These are phyloP conservation scores for Pyricularia sp. DNA, from an alignment of 2,329 filamentous ascomycete genomes.

Conservation along the genomic window DNA sequence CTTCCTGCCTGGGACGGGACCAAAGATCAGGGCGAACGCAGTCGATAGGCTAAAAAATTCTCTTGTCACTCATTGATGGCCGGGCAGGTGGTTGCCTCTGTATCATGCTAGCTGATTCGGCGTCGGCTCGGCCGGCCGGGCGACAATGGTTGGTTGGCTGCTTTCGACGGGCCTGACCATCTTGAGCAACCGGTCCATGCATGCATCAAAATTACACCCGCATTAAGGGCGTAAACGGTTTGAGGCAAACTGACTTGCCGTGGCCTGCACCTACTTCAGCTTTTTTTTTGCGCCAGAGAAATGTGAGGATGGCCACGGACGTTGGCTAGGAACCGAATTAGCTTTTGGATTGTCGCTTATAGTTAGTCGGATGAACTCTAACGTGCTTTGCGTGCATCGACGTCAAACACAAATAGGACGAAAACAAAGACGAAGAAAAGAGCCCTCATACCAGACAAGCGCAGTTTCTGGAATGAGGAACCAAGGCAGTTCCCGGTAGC, in stretches of 20 bases:
- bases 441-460: background rate
- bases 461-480: background rate
- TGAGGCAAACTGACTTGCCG: background rate
- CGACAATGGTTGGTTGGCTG: background rate
- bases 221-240: background rate
- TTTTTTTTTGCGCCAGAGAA: background rate
- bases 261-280: background rate
- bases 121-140: background rate
- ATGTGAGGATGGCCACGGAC: no score
- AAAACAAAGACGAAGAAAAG: background rate
- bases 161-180: background rate
- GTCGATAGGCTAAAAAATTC: background rate
- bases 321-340: background rate
- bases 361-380: no score
- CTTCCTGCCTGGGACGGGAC: background rate
- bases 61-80: background rate
- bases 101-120: background rate
- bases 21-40: background rate
- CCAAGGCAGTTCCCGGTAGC: background rate
- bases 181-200: background rate
- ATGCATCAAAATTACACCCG: background rate
- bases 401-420: background rate
- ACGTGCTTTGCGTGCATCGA: background rate
- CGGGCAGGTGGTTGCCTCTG: background rate
- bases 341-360: background rate